These are phyloP conservation scores for Paraphaeosphaeria minitans DNA, from an alignment of 2,329 filamentous ascomycete species.

Conservation along the genomic window DNA sequence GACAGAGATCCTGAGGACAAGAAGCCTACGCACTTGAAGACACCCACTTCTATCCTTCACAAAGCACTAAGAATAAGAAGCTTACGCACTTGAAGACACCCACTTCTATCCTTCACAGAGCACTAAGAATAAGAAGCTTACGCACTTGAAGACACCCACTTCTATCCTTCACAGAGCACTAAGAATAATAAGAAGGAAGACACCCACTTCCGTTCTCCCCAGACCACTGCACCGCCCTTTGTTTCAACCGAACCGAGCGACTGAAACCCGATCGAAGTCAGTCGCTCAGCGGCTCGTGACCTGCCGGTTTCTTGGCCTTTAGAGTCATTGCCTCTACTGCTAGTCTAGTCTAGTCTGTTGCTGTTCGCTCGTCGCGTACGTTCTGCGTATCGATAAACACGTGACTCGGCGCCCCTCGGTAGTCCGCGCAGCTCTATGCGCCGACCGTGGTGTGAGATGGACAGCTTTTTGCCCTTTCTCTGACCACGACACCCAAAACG, in stretches of 20 bases:
- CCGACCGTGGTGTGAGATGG: slow-evolving; percentile 41
- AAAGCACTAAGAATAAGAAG: no score
- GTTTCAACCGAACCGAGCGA: slow-evolving; percentile 23
- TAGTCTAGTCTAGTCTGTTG: not conserved
- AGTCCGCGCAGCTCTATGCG: slow-evolving; percentile 19
- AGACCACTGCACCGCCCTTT: slow-evolving; percentile 12
- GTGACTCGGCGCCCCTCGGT: slow-evolving; percentile 8
- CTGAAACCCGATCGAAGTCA: slow-evolving; percentile 33
- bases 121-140: no score
- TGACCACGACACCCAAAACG: slow-evolving; percentile 3
- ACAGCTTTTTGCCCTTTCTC: slow-evolving; percentile 16
- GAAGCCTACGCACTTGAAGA: no score
- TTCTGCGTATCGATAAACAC: not conserved
- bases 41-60: no score
- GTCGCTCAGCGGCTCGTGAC: slow-evolving; percentile 37
- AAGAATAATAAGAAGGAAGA: no score
- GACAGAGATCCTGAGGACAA: no score
- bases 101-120: no score
- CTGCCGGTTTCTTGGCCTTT: slow-evolving; percentile 9
- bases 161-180: no score
- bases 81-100: no score
- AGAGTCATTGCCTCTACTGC: slow-evolving; percentile 14
- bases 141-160: no score
- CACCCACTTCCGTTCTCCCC: not conserved
- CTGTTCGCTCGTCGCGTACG: not conserved